Conservation (phyloP, 495 filamentous ascomycete genomes). For the Rusavskia elegans region DNA sequence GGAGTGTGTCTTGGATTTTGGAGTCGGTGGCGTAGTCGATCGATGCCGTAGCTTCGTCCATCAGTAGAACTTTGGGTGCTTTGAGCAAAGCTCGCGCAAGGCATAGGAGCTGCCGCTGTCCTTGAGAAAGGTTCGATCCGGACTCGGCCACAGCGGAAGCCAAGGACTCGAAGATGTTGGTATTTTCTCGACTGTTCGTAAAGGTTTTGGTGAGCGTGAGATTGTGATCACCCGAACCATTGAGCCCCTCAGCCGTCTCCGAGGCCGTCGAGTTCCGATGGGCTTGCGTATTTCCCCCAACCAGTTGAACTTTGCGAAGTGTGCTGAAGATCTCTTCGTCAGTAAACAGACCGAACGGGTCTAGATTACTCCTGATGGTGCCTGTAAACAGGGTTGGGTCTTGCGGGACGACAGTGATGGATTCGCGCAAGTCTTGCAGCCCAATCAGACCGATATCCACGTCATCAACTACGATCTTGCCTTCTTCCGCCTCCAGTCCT, state of each 20-base stretch:
- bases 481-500: slow-evolving; percentile 82
- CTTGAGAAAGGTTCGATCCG: slow-evolving; percentile 91
- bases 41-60: slow-evolving; percentile 97
- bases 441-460: slow-evolving; percentile 82
- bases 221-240: slow-evolving; percentile 18
- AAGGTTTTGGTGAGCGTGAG: slow-evolving; percentile 22
- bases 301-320: slow-evolving; percentile 79
- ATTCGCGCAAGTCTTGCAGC: slow-evolving; percentile 76
- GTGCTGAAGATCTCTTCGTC: slow-evolving; percentile 84
- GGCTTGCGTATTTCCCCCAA: slow-evolving; percentile 35
- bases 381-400: slow-evolving; percentile 96
- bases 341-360: slow-evolving; percentile 82
- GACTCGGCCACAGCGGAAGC: slow-evolving; percentile 77
- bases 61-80: slow-evolving; percentile 78
- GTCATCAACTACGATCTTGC: slow-evolving; percentile 79
- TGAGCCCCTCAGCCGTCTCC: slow-evolving; percentile 17
- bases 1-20: slow-evolving; percentile 92
- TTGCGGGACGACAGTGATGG: slow-evolving; percentile 95
- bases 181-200: slow-evolving; percentile 44
- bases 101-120: slow-evolving; percentile 88
- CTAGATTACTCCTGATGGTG: slow-evolving; percentile 86
- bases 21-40: slow-evolving; percentile 94
- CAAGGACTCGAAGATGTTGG: slow-evolving; percentile 87
- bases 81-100: slow-evolving; percentile 89
- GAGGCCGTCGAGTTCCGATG: slow-evolving; percentile 31